Percentiles rank a stretch among this genome's conserved stretches.
Evolutionary conservation across 495 filamentous ascomycete genomes (phyloP).

Genomic region (Hyphodiscus hymeniophilus): DNA sequence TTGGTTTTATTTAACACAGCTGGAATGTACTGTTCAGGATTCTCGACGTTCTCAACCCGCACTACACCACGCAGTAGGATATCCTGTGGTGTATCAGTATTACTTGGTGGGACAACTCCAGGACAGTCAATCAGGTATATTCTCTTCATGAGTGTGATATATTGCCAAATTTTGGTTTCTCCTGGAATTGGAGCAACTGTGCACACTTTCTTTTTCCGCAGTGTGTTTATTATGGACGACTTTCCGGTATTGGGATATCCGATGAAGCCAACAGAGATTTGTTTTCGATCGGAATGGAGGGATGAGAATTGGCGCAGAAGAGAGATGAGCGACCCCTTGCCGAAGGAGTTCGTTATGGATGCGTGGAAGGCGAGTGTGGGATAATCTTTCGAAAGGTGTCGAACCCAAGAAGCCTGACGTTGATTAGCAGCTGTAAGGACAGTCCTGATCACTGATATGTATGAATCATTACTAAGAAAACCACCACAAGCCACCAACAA

Average conservation of each 20-base stretch:
- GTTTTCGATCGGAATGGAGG: conserved; percentile 84
- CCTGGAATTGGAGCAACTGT: conserved; percentile 94
- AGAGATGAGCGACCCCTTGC: conserved; percentile 69
- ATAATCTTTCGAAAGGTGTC: conserved; percentile 70
- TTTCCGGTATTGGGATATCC: conserved; percentile 88
- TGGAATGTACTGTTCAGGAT: conserved; percentile 91
- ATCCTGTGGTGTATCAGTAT: conserved; percentile 72
- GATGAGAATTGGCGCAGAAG: conserved; percentile 88
- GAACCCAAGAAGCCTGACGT: conserved; percentile 75
- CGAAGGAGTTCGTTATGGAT: conserved; percentile 85
- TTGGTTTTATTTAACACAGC: conserved; percentile 74
- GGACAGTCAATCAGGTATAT: conserved; percentile 98
- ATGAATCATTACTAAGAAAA: conserved; percentile 99
- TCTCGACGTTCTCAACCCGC: conserved; percentile 87
- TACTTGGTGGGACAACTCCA: conserved; percentile 85
- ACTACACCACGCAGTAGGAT: conserved; percentile 90
- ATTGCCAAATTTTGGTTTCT: conserved; percentile 96
- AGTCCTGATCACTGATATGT: conserved; percentile 46
- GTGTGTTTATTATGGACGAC: conserved; percentile 86
- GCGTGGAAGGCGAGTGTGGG: conserved; percentile 93
- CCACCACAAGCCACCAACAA: conserved; percentile 48
- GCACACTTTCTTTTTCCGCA: conserved; percentile 86
- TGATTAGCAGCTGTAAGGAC: conserved; percentile 22
- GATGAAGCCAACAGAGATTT: conserved; percentile 82
- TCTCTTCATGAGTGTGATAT: conserved; percentile 91